Percentiles rank a stretch among this genome's conserved stretches.
Evolutionary conservation across 148 eudicot genomes (phyloP).

Genomic region (Rhododendron kiyosumense): DNA sequence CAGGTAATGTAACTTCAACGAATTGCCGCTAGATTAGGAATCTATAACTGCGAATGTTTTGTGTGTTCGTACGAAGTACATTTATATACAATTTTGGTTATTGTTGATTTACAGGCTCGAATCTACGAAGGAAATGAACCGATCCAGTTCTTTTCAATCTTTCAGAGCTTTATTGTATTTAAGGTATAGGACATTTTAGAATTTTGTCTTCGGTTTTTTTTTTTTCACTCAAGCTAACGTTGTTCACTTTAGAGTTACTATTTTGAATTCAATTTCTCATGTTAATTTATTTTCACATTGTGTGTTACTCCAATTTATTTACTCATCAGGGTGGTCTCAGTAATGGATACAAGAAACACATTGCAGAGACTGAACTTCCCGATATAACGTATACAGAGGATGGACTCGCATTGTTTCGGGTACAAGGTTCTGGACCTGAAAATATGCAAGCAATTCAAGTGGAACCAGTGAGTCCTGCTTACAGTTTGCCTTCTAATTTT

Average conservation of each 20-base stretch:
- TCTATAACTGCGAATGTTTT: constrained; percentile 9
- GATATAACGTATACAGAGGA: constrained; percentile 69
- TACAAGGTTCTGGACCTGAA: constrained; percentile 86
- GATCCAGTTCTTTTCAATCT: constrained; percentile 77
- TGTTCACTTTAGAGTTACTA: background rate
- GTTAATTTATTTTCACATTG: background rate
- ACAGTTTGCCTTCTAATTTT: background rate
- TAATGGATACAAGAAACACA: constrained; percentile 56
- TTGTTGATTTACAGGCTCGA: constrained; percentile 55
- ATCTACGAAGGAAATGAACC: constrained; percentile 87
- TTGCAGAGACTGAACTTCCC: constrained; percentile 53
- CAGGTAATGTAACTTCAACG: constrained; percentile 46
- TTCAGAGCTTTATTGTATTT: constrained; percentile 85
- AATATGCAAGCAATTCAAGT: constrained; percentile 98
- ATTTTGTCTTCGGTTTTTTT: background rate
- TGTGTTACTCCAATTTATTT: constrained; percentile 9
- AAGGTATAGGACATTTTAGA: constrained; percentile 42
- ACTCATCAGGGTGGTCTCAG: constrained; percentile 73
- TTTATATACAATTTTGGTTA: constrained; percentile 13
- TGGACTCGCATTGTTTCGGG: constrained; percentile 66
- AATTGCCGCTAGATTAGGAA: background rate
- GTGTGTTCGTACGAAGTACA: background rate
- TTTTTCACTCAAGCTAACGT: background rate
- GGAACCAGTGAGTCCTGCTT: constrained; percentile 46
- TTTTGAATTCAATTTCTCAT: background rate